Evolutionary conservation across 2,329 filamentous ascomycete genomes (phyloP), one percentile per base, ranked within the genome.

Genomic region (Ascochyta pisi): DNA sequence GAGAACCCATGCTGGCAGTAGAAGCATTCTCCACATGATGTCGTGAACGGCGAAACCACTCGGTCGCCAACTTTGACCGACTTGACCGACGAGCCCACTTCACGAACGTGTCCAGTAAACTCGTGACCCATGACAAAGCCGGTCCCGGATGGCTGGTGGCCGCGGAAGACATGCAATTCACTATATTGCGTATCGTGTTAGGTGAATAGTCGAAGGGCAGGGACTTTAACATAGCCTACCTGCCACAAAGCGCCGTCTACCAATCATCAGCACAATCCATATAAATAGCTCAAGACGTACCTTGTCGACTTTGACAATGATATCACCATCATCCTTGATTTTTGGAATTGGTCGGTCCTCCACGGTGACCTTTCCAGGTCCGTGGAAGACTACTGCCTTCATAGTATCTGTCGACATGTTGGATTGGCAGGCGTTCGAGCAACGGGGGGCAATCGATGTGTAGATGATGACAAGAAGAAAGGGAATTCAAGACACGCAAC

Each of bases 351-450:
- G 92, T 19, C 91, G 84, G 57, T 95, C 86, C 77, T 96, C 89
- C 51, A 97, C 77, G 0, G 84, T 88, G 50, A 96, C 83, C 69
- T 90, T 86, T 68, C 84, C 82, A 4, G 90, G 89, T 2, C 89
- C 91, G 60, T 94, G 88, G 78, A 96, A 96, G 50, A 96, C 85
- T 27, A 97, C 91, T 27, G 92, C 92, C 75, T 90, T 90, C 93
- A 97, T 96, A 0, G 84, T 70, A 23, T 62, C 60, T 40, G 63
- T 59, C 6, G 60, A 39, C 66, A 70, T 66, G 31, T n/a, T 62
- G 46, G 23, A 8, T 23, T 19, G 3, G 4, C 12, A n/a, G 6
- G 3, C n/a, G 16, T 35, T 16, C 5, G 37, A 1, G 16, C 13
- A 16, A 7, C 23, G 33, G 42, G 49, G 37, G 19, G 6, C 37